phyloP scores from a whole-genome alignment of 2,329 filamentous ascomycete genomes.

The Didymella sp. region DNA sequence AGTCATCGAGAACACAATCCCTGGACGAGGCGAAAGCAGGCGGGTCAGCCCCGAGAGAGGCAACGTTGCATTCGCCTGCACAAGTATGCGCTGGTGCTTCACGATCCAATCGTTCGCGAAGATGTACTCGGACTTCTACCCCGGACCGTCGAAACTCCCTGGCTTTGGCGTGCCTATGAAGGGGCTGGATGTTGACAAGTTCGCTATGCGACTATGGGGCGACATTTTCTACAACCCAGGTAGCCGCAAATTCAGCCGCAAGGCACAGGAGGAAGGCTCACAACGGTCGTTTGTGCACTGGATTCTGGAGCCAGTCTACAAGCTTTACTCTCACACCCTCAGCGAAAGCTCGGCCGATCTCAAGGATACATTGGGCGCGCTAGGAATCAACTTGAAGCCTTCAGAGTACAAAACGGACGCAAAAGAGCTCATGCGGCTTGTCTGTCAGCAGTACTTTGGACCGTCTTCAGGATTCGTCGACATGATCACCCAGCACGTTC shows the following conservation, averaged over 20 bases:
- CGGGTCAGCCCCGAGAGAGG: constrained; percentile 94
- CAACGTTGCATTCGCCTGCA: constrained; percentile 96
- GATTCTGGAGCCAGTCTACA: constrained; percentile 95
- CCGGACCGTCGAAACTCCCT: constrained; percentile 56
- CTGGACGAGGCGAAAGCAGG: constrained; percentile 77
- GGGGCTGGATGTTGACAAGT: constrained; percentile 76
- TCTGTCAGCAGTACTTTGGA: constrained; percentile 96
- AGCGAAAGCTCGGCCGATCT: constrained; percentile 87
- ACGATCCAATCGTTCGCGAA: constrained; percentile 92
- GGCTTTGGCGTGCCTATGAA: constrained; percentile 47
- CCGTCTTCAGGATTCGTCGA: constrained; percentile 90
- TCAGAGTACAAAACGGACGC: constrained; percentile 91
- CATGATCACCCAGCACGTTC: constrained; percentile 89
- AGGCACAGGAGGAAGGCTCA: constrained; percentile 78
- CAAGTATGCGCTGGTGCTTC: constrained; percentile 95
- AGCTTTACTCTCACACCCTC: constrained; percentile 93
- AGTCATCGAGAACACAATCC: constrained; percentile 85
- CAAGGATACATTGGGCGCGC: constrained; percentile 74
- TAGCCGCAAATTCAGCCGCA: constrained; percentile 90
- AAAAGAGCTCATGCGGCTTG: constrained; percentile 83
- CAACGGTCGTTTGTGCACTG: constrained; percentile 93
- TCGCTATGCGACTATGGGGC: constrained; percentile 87
- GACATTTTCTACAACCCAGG: constrained; percentile 95
- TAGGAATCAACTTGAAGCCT: constrained; percentile 88
- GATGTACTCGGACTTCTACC: constrained; percentile 92